Evolutionary conservation across 2,329 filamentous ascomycete species (phyloP).

Genomic region (Thelonectria blattea): DNA sequence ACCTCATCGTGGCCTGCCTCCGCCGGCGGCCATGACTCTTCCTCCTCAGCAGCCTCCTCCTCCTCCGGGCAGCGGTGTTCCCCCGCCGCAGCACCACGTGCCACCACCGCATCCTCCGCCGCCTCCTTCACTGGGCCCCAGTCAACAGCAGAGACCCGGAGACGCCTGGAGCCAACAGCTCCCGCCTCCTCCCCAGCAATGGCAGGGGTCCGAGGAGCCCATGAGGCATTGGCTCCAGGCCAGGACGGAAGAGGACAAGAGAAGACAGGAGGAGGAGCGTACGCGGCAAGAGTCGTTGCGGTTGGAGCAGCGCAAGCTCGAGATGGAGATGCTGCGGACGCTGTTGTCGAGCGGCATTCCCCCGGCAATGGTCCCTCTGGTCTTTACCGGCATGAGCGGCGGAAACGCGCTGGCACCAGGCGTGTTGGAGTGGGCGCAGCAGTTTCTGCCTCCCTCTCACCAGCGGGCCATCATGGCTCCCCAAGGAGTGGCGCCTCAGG

Average conservation of each 20-base stretch:
- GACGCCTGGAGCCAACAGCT: slow-evolving; percentile 59
- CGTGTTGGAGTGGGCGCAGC: slow-evolving; percentile 71
- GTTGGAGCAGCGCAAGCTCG: slow-evolving; percentile 74
- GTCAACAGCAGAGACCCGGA: slow-evolving; percentile 40
- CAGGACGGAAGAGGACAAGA: slow-evolving; percentile 75
- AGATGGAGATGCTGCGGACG: slow-evolving; percentile 74
- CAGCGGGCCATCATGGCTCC: slow-evolving; percentile 57
- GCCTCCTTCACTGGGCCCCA: slow-evolving; percentile 36
- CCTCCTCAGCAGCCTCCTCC: slow-evolving; percentile 52
- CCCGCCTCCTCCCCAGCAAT: slow-evolving; percentile 69
- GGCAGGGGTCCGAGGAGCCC: slow-evolving; percentile 71
- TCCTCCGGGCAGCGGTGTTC: slow-evolving; percentile 24
- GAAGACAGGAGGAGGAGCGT: slow-evolving; percentile 76
- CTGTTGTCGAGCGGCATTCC: slow-evolving; percentile 74
- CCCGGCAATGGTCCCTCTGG: slow-evolving; percentile 74
- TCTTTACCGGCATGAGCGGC: slow-evolving; percentile 72
- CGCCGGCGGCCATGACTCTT: slow-evolving; percentile 69
- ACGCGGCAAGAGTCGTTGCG: slow-evolving; percentile 68
- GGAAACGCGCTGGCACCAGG: slow-evolving; percentile 66
- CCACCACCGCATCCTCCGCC: slow-evolving; percentile 40
- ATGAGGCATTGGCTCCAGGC: slow-evolving; percentile 75
- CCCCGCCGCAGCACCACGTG: slow-evolving; percentile 38
- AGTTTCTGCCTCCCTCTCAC: slow-evolving; percentile 62
- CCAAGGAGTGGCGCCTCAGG: slow-evolving; percentile 58
- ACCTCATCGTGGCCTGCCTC: slow-evolving; percentile 72